Base-by-base conservation (phyloP, 768 basidiomycete species). In the Boletus tomentosulus region DNA sequence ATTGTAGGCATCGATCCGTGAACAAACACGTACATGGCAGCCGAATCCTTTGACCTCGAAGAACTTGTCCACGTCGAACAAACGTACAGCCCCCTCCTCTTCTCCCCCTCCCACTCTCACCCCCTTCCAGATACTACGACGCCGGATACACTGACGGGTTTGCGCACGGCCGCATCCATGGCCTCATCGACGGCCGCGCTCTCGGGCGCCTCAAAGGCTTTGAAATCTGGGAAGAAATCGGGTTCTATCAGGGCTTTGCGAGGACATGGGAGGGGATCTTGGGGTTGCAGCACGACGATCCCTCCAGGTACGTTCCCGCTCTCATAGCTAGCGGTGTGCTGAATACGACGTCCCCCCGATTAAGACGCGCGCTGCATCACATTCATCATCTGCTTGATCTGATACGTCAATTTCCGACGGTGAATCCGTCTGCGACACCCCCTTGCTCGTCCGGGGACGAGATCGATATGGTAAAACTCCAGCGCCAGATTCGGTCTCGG, bases 151-250 rank as follows among this genome's bases (percentile, higher is more conserved):
- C 77, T 54, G 85, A 87, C 51, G 95, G 96, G 2, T 82, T 79
- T 64, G 84, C 77, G 0, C 96, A 98, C 68, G 96, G 96, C 1
- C 79, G 85, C 39, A 82, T 94, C 6, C 94, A 96, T 61, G 94
- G 95, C 2, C 71, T 90, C 24, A 92, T 92, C 56, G 92, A 99
- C 68, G 96, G 96, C 10, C 78, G 92, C 12, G 87, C 88, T 0
- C 77, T 97, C 15, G 96, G 94, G 2, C 79, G 85, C 51, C 87
- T 92, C 61, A 94, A 96, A 61, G 91, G 89, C 1, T 98, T 86
- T 68, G 94, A 96, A 71, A 85, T 97, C 71, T 98, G 94, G 93
- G 95, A 98, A 69, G 96, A 99, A 69, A 79, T 99, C 12, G 94
- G 90, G 2, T 98, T 86, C 62, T 95, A 95, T 67, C 82, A 94